phyloP scores from a whole-genome alignment of 352 stramenopile genomes.

The Peronospora farinosa region DNA sequence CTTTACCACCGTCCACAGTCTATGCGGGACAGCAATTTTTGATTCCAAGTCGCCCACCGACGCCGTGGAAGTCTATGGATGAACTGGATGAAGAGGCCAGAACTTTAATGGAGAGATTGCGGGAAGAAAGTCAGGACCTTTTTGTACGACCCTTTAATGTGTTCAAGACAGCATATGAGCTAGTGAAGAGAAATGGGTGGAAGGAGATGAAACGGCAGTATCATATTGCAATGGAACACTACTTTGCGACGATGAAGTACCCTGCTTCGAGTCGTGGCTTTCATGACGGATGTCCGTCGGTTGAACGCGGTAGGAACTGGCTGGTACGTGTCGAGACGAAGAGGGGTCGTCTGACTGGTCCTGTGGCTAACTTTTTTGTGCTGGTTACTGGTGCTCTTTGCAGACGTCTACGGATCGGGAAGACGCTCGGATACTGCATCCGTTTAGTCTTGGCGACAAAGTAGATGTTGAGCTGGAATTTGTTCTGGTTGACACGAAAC shows the following conservation, averaged over 20 bases:
- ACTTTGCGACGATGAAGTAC: slow-evolving; percentile 46
- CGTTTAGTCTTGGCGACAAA: slow-evolving; percentile 27
- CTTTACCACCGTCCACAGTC: slow-evolving; percentile 46
- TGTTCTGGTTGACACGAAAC: slow-evolving; percentile 30
- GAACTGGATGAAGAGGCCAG: slow-evolving; percentile 37
- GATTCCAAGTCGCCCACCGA: slow-evolving; percentile 26
- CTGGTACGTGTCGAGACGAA: slow-evolving; percentile 26
- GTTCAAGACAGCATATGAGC: slow-evolving; percentile 39
- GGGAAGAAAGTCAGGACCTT: slow-evolving; percentile 7
- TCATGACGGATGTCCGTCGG: slow-evolving; percentile 28
- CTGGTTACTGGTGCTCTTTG: slow-evolving; percentile 2
- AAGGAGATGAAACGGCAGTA: slow-evolving; percentile 46
- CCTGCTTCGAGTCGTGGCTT: slow-evolving; percentile 18
- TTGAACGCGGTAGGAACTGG: slow-evolving; percentile 49
- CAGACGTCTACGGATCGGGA: slow-evolving; percentile 37
- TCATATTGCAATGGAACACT: slow-evolving; percentile 49
- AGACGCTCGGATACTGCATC: slow-evolving; percentile 27
- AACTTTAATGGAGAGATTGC: slow-evolving; percentile 22
- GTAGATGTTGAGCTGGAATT: slow-evolving; percentile 23
- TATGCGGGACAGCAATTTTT: slow-evolving; percentile 46
- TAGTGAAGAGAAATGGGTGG: slow-evolving; percentile 33
- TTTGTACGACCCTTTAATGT: slow-evolving; percentile 15
- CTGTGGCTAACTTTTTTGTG: slow-evolving; percentile 1
- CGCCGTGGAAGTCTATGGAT: slow-evolving; percentile 39
- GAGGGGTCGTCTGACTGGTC: slow-evolving; percentile 1